Evolutionary conservation across 805 yeast species (phyloP), one percentile per base, ranked within the genome.

Genomic region (Candida oleophila): DNA sequence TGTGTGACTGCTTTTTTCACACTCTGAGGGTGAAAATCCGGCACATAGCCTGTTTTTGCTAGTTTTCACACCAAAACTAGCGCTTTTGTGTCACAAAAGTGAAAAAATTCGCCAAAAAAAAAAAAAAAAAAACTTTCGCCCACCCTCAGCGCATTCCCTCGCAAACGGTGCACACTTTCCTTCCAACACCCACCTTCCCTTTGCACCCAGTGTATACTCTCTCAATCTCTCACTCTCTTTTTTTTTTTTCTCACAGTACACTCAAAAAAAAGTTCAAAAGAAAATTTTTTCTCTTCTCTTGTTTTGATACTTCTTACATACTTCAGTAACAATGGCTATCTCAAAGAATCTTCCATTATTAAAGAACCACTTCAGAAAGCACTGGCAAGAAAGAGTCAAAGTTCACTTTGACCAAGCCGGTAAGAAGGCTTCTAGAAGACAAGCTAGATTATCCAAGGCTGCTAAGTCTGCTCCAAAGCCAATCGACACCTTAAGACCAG

Each of bases 361-460:
- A 85, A 89, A 89, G 87, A 92, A 92, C 87, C 99, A 94, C 84
- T 92, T 92, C 96, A 87, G 97, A 85, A 92, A 92, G 89, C 92
- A 92, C 96, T 94, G 99, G 99, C 98, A 94, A 82, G 96, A 89
- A 80, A 89, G 98, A 74, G 99, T 94, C 84, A 89, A 83, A 77
- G 97, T 89, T 69, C 99, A 95, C 90, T 87, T 94, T 74, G 97
- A 94, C 92, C 99, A 94, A 84, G 97, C 99, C 72, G 99, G 99
- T 77, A 90, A 92, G 86, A 94, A 94, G 86, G 90, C 80, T 70
- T 85, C 96, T 60, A 90, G 99, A 86, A 87, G 99, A 82, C 81
- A 79, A 62, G 87, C 96, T 62, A 89, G 99, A 81, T 86, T 88
- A 72, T 68, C 85, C 66, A 91, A 87, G 82, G 96, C 97, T 66